Base-by-base conservation (phyloP, 805 yeast genomes). In the Starmerella geochares region DNA sequence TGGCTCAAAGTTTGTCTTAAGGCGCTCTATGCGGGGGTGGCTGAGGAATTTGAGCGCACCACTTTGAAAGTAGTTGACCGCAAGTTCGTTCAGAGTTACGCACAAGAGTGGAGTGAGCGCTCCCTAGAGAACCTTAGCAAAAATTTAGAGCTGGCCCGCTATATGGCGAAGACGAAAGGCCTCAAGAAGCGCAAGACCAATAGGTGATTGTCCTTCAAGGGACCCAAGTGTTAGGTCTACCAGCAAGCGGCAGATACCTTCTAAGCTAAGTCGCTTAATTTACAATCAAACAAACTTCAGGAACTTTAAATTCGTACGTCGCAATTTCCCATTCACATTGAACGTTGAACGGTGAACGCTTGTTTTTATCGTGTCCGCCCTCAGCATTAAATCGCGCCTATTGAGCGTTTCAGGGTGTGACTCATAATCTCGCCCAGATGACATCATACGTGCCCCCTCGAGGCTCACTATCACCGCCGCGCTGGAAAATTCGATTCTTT, bases 1-100 rank as follows among this genome's bases (percentile, higher is more conserved):
- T 7, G 25, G 8, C 19, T 51, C 14, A 16, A 25, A 3, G 19
- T 5, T 21, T 14, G 42, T 6, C 46, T 51, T 5, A 24, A 19
- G 13, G n/a, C n/a, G 21, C 29, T 47, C 11, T 42, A 31, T 41
- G 23, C 5, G 3, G 50, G 50, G 11, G 53, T 50, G 17, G 17
- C 20, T 8, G 40, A 49, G 7, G 44, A 40, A 13, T 40, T 40
- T 23, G 16, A 11, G 3, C 33, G 44, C 14, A 27, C 23, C 16
- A 13, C 13, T 3, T 4, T 16, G 11, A 40, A 17, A n/a, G 5
- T 14, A 5, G 11, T 40, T 17, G 33, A 27, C 16, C 23, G 21
- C 3, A 11, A 19, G 3, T 40, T 16, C 33, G 44, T 40, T 1
- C 16, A 21, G 24, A n/a, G 16, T 3, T 16, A 40, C 23, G 27